Base-by-base conservation (phyloP, 805 yeast genomes). In the Starmera pachycereana region DNA sequence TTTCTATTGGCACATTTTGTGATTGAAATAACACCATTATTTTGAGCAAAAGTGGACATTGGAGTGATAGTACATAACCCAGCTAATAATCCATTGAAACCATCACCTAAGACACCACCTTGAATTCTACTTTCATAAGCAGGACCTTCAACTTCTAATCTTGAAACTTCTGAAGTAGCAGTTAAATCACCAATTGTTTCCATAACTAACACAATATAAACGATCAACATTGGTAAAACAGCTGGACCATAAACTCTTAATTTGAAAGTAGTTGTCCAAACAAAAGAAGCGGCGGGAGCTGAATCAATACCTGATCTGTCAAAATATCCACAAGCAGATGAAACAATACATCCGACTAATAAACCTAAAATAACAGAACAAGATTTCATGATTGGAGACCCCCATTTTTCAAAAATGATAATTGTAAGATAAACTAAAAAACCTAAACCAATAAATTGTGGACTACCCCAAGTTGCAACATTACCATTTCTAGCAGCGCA, bases 121-220 rank as follows among this genome's bases (percentile, higher is more conserved):
- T 88, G 96, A 48, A 88, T 74, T 62, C 97, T 71, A 19, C 88
- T 74, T 51, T 88, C 95, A 58, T 81, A 88, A 19, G 69, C 56
- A 33, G 75, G 77, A 42, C 96, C 96, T 55, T 83, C 89, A 40
- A 85, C 86, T 44, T 80, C 86, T 46, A 81, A 65, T 52, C 94
- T 70, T 8, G 95, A 84, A 18, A 88, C 96, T 60, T 88, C 97
- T 36, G 86, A 80, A 29, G 96, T 85, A 32, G 96, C 96, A 32
- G 96, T 86, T 54, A 88, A 78, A 59, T 88, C 96, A 58, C 96
- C 96, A 55, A 88, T 85, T 39, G 95, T 81, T 66, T 88, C 96
- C 83, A 87, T 86, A 71, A 85, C 78, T 50, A 84, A 65, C 28
- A 81, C 86, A 22, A 86, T 68, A 58, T 79, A 88, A 37, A 86